A percentile compares a stretch with the other conserved stretches of the same genome.
Conservation (phyloP, 345 rosid species). For the Geranium brycei region DNA sequence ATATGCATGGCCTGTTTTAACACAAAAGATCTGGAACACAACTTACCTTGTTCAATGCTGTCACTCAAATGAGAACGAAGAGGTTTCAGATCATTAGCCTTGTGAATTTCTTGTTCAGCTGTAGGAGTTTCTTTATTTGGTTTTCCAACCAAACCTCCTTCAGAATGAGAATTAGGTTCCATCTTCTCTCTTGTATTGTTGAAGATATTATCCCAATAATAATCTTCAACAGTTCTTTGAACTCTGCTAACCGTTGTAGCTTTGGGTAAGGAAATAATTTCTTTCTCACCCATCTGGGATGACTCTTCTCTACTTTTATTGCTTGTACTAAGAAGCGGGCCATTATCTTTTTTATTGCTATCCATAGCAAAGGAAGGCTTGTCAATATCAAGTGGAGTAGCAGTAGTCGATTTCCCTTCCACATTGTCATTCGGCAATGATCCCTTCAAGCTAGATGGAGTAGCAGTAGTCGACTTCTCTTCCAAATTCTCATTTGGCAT, state of each 20-base stretch:
- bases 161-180: conserved; percentile 9
- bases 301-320: conserved; percentile 6
- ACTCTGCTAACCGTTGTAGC: conserved; percentile 2
- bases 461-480: conserved; percentile 4
- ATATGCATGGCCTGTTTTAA: neutral
- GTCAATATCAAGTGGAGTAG: conserved; percentile 5
- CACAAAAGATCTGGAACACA: conserved; percentile 1
- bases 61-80: conserved; percentile 15
- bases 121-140: conserved; percentile 11
- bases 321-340: conserved; percentile 3
- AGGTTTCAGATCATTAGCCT: conserved; percentile 23
- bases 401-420: too few relatives aligned
- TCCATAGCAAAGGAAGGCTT: conserved; percentile 8
- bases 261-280: neutral
- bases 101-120: conserved; percentile 13
- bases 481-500: conserved; percentile 7
- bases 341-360: conserved; percentile 9
- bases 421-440: too few relatives aligned
- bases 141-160: conserved; percentile 12
- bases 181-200: conserved; percentile 12
- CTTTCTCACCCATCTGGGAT: conserved; percentile 13
- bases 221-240: conserved; percentile 5
- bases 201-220: neutral
- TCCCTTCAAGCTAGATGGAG: neutral
- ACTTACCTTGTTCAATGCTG: conserved; percentile 21